Base-by-base conservation (phyloP, 768 basidiomycete species). In the Boletellus emodensis region DNA sequence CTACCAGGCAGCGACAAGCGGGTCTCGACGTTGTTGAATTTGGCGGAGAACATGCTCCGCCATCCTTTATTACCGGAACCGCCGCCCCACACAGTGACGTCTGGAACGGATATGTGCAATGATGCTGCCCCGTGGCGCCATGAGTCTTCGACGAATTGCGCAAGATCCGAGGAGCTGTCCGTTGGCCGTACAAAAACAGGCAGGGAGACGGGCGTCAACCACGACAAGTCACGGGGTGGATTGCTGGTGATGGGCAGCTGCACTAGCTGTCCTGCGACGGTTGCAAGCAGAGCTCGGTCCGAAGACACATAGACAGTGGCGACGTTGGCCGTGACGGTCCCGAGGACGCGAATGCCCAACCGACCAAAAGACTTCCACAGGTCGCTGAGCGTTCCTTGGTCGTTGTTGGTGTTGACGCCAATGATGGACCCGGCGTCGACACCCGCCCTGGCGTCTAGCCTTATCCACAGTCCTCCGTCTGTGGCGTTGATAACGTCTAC, bases 301-400 rank as follows among this genome's bases (percentile, higher is more conserved):
- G 82, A 75, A 22, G 72, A 66, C 3, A 90, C 61, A 28, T 71
- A 61, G 51, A 86, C 72, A 3, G 74, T 75, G 40, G 73, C 76
- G 46, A 84, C 66, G 47, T 75, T 69, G 37, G 85, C 74, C 5
- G 86, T 76, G 12, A 87, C 78, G 13, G 67, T 72, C 53, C 80
- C 78, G 46, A 91, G 57, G 12, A 62, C 67, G 32, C 72, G 72
- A 28, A 90, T 75, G 6, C 85, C 80, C 77, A 85, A 83, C 32
- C 85, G 75, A 3, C 87, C 88, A 15, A 89, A 50, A 2, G 77
- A 71, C 66, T 85, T 89, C 83, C 83, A 85, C 28, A 81, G 51
- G 40, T 66, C 67, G n/a, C 61, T 54, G 40, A 82, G 51, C 6
- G 80, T 35, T 28, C 71, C 71, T 48, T 87, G 72, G 8, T 71